Base-by-base conservation (phyloP, 2,329 filamentous ascomycete species). In the Incumbomyces lentus region DNA sequence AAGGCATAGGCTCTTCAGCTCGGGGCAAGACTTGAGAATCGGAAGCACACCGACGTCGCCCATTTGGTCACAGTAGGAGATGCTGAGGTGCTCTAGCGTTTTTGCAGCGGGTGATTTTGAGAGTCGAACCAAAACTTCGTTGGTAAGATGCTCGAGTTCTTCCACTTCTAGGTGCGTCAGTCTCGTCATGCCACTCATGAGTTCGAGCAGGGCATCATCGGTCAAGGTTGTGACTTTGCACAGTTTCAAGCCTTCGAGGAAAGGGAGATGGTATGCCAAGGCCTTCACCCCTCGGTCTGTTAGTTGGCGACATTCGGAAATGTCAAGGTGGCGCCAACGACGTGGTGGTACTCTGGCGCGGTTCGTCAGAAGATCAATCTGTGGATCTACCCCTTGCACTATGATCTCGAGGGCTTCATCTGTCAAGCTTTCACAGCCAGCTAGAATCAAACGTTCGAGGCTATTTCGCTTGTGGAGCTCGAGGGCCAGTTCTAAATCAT, bases 91-190 rank as follows among this genome's bases (percentile, higher is more conserved):
- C 54, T 84, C 75, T 6, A 98, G 71, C 17, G 68, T 71, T 1
- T 74, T 64, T 0, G 82, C 82, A 60, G 86, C 94, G 0, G 86
- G 82, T 0, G 86, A 77, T 56, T 79, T 82, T 40, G 87, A 81
- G 6, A 98, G 71, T 51, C 84, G 78, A 46, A 87, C 75, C 2
- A 95, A 68, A 1, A 87, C 69, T 3, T 70, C 67, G 60, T 96
- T 93, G 14, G 84, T 89, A 12, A 96, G 68, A 22, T 81, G 73
- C 4, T 80, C 74, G 11, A 95, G 72, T 56, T 95, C 89, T 64
- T 98, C 92, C 2, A 96, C 68, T 55, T 96, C 92, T 35, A 98
- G 72, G 60, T 93, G 86, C 0, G 86, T 89, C 14, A 98, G 75
- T 4, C 76, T 73, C 1, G 87, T 84, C 0, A 84, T 78, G 0